Evolutionary conservation across 208 protist genomes (phyloP).

Genomic region (Wallacemonas sp.): DNA sequence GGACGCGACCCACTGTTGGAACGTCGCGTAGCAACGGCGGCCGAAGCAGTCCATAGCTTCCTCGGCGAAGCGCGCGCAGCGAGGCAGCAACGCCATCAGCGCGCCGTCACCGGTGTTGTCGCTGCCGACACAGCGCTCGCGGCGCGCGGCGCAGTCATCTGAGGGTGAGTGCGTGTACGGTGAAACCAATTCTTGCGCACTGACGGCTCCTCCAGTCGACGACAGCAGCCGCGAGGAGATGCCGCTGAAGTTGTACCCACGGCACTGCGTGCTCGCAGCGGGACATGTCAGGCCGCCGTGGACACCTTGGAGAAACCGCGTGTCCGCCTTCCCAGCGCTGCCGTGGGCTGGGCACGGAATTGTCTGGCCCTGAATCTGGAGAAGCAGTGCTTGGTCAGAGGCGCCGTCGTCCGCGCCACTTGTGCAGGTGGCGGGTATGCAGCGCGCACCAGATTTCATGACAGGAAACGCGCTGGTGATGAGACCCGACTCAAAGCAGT

Average conservation of each 20-base stretch:
- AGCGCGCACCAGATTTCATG: conserved; percentile 23
- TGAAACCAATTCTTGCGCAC: conserved; percentile 11
- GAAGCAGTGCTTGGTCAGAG: conserved; percentile 24
- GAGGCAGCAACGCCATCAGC: conserved; percentile 7
- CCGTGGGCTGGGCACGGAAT: conserved; percentile 40
- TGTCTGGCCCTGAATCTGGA: conserved; percentile 53
- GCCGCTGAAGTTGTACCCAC: not conserved
- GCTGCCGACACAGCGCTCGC: conserved; percentile 7
- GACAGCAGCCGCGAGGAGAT: conserved; percentile 10
- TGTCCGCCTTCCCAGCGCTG: conserved; percentile 33
- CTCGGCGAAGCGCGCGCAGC: conserved; percentile 21
- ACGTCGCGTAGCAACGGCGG: conserved; percentile 19
- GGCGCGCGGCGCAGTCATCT: conserved; percentile 6
- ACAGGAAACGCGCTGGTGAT: conserved; percentile 32
- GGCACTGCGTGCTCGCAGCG: not conserved
- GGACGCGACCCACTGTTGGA: conserved; percentile 18
- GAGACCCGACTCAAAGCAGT: conserved; percentile 50
- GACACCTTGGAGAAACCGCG: conserved; percentile 33
- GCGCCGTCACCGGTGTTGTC: not conserved
- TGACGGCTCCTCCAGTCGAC: not conserved
- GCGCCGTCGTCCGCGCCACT: not conserved
- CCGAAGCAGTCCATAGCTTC: conserved; percentile 34
- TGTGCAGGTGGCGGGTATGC: conserved; percentile 50
- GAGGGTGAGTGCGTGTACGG: not conserved
- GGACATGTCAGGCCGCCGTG: conserved; percentile 26